A percentile compares a stretch with the other conserved stretches of the same genome.
phyloP scores from a whole-genome alignment of 768 basidiomycete genomes.

The Omphalotus guepiniiformis region DNA sequence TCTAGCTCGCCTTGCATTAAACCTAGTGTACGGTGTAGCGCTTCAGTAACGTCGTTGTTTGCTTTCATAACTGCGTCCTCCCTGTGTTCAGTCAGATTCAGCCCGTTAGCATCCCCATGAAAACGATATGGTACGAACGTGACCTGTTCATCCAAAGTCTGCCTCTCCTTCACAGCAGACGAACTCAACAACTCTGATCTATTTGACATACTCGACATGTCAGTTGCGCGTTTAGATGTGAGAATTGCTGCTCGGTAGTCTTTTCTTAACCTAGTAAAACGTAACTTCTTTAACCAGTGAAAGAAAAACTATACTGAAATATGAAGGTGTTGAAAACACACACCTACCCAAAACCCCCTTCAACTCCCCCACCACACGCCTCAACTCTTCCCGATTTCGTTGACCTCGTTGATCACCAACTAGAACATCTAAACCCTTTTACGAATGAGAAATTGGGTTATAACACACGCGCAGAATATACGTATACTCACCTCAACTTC shows the following conservation, averaged over 20 bases:
- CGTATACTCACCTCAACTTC: conserved; percentile 58
- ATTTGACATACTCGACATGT: conserved; percentile 51
- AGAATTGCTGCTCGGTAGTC: conserved; percentile 68
- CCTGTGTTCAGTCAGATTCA: conserved; percentile 26
- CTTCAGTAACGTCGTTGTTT: conserved; percentile 85
- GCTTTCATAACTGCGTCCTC: conserved; percentile 88
- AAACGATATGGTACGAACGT: conserved; percentile 39
- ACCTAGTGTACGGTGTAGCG: conserved; percentile 76
- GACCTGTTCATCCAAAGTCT: conserved; percentile 50
- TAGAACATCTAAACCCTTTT: conserved; percentile 64
- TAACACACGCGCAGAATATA: conserved; percentile 6
- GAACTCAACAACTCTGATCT: conserved; percentile 68
- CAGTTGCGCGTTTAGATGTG: conserved; percentile 69
- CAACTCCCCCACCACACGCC: conserved; percentile 45
- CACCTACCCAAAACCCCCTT: conserved; percentile 48
- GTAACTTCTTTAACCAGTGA: background rate
- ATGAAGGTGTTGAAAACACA: conserved; percentile 7
- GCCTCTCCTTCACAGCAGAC: conserved; percentile 45
- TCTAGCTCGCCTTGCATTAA: conserved; percentile 93
- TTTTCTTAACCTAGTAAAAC: conserved; percentile 44
- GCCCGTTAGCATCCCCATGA: background rate
- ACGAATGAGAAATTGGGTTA: conserved; percentile 13
- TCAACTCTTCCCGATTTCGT: conserved; percentile 45
- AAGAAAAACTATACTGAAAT: background rate
- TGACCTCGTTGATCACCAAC: conserved; percentile 70